phyloP scores from a whole-genome alignment of 352 stramenopile species.

The Elongisporangium senticosum region DNA sequence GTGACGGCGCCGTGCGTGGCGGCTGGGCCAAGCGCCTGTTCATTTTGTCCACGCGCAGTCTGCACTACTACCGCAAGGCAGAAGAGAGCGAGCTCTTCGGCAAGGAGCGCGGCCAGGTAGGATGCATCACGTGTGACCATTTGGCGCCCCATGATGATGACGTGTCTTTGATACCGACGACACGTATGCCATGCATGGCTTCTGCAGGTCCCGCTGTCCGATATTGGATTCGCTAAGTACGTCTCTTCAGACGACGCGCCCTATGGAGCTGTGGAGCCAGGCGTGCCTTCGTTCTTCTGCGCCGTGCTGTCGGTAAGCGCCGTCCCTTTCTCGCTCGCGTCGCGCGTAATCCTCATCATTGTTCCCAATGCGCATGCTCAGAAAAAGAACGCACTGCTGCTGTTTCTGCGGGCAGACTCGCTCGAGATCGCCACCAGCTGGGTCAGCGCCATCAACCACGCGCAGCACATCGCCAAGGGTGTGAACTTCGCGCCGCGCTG shows the following conservation, averaged over 20 bases:
- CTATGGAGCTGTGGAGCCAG: conserved; percentile 61
- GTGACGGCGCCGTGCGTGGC: conserved; percentile 74
- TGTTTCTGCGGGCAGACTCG: conserved; percentile 77
- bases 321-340: not conserved
- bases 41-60: conserved; percentile 68
- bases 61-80: conserved; percentile 83
- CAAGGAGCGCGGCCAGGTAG: conserved; percentile 70
- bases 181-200: not conserved
- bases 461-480: conserved; percentile 61
- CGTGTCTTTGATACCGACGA: not conserved
- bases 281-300: conserved; percentile 52
- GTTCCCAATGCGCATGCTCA: conserved; percentile 7
- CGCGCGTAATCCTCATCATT: conserved; percentile 2
- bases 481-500: conserved; percentile 61
- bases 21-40: conserved; percentile 81
- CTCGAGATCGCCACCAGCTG: conserved; percentile 61
- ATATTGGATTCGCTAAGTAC: conserved; percentile 76
- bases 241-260: conserved; percentile 69
- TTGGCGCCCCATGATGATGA: not conserved
- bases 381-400: conserved; percentile 72
- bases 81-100: conserved; percentile 82
- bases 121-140: not conserved
- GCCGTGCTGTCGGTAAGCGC: conserved; percentile 63
- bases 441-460: conserved; percentile 79
- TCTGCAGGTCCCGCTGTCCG: conserved; percentile 35